Evolutionary conservation across 768 basidiomycete species (phyloP), one percentile per base, ranked within the genome.

Genomic region (Rhodosporidiobolus odoratus): DNA sequence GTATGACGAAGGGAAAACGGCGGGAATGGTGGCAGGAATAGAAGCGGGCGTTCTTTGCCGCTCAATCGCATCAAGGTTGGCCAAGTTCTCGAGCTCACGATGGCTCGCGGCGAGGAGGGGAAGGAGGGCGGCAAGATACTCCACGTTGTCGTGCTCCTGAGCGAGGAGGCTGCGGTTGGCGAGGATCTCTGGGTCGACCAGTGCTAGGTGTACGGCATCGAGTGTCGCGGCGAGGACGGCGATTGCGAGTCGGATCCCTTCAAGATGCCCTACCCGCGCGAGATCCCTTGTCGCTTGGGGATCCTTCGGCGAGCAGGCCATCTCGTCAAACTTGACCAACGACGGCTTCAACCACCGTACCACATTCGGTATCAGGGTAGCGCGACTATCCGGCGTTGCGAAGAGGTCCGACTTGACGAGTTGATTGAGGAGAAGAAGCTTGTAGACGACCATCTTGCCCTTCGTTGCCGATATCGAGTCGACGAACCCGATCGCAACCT

Each of bases 301-400:
- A 72, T 94, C 92, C 64, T 83, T 86, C 3, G 85, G 80, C 34
- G 64, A 34, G 19, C 84, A 84, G 27, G 83, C 78, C 74, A 86
- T 89, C 79, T 94, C 93, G 72, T 97, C 92, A 77, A 89, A 97
- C 37, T 86, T 86, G 34, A 94, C 94, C 76, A 98, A 91, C 79
- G 94, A 88, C 3, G 94, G 92, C 78, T 93, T 95, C 74, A 98
- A 88, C 93, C 94, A 97, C 30, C 88, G 85, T 16, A 93, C 87
- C 35, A 97, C 86, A 27, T 88, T 86, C 73, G 96, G 93, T 12
- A 95, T 87, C 4, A 98, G 82, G 9, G 89, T 80, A 1, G 88
- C 84, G 37, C 95, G 86, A 21, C 89, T 88, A 63, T 90, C 84
- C 1, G 88, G 81, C 68, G 89, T 86, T 76, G 93, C 90, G 78